phyloP scores from a whole-genome alignment of 129 eudicot species.

The Tagetes erecta region DNA sequence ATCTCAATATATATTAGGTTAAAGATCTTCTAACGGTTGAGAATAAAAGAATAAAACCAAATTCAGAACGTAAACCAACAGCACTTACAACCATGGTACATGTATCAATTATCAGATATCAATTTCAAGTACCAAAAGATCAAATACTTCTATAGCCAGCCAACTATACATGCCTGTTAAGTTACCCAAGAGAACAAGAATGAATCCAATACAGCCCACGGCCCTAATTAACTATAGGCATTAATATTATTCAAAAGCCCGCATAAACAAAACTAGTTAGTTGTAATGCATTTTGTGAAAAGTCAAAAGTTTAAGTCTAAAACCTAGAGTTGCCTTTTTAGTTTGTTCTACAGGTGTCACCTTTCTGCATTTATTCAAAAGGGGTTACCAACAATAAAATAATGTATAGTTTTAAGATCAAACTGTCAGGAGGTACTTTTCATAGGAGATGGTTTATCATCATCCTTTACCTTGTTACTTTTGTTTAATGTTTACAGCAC shows the following conservation, averaged over 20 bases:
- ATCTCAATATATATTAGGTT: conserved; percentile 6
- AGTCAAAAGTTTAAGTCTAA: neutral
- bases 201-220: neutral
- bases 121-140: neutral
- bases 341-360: neutral
- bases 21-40: neutral
- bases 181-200: neutral
- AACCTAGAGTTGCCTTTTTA: neutral
- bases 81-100: neutral
- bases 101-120: neutral
- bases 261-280: conserved; percentile 16
- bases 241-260: neutral
- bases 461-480: neutral
- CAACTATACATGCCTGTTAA: neutral
- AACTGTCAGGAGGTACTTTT: neutral
- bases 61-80: neutral
- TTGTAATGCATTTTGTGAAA: neutral
- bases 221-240: neutral
- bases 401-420: neutral
- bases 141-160: neutral
- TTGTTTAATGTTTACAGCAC: neutral
- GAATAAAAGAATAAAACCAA: neutral
- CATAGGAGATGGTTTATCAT: neutral
- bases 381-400: neutral
- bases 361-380: neutral